These are phyloP conservation scores for Ammopiptanthus mongolicus DNA, from an alignment of 306 rosid genomes.

Conservation along the genomic window DNA sequence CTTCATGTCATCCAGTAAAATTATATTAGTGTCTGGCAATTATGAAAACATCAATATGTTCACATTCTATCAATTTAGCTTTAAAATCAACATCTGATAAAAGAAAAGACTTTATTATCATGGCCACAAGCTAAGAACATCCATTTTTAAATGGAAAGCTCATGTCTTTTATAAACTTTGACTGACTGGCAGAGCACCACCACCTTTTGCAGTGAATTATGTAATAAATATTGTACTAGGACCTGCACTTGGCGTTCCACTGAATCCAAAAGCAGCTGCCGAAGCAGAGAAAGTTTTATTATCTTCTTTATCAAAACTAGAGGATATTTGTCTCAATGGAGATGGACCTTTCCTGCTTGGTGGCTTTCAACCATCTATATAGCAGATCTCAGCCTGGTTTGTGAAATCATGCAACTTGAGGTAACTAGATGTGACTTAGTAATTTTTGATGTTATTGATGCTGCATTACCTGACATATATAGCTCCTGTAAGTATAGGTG, in stretches of 20 bases:
- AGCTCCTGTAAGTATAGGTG: background rate
- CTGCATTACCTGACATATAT: constrained; percentile 2
- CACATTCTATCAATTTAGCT: background rate
- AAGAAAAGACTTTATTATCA: background rate
- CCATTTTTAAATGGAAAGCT: background rate
- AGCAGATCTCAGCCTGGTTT: constrained; percentile 80
- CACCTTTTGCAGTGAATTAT: constrained; percentile 46
- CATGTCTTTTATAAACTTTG: background rate
- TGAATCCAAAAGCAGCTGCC: constrained; percentile 55
- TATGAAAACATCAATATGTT: background rate
- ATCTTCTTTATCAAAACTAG: constrained; percentile 59
- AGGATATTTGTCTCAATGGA: constrained; percentile 73
- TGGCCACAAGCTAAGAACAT: background rate
- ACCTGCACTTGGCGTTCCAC: constrained; percentile 50
- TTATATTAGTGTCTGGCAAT: background rate
- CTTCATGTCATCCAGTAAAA: constrained; percentile 4
- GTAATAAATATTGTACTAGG: constrained; percentile 51
- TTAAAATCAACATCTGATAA: background rate
- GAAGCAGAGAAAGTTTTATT: constrained; percentile 59
- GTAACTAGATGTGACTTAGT: constrained; percentile 33
- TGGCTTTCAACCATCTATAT: constrained; percentile 58
- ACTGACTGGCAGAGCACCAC: constrained; percentile 7
- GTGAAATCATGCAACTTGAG: constrained; percentile 86
- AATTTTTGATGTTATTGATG: background rate
- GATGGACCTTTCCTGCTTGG: constrained; percentile 61